These are phyloP conservation scores for Saccharomycopsis babjevae DNA, from an alignment of 805 yeast species.

Conservation along the genomic window DNA sequence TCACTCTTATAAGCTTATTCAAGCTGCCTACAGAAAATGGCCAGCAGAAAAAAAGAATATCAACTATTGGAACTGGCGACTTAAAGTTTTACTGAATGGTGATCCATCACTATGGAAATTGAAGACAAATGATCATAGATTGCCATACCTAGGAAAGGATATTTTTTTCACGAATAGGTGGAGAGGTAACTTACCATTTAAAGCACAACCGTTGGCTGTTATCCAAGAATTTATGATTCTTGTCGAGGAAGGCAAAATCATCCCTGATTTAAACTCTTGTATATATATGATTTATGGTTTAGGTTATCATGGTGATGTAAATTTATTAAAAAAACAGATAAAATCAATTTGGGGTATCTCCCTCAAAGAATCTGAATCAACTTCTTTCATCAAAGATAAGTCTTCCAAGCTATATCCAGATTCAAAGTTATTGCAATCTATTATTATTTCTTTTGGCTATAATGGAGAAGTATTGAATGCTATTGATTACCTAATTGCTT, in stretches of 20 bases:
- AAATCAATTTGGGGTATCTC: slow-evolving; percentile 25
- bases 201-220: slow-evolving; percentile 14
- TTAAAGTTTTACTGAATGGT: slow-evolving; percentile 6
- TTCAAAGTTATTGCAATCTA: slow-evolving; percentile 21
- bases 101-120: slow-evolving; percentile 12
- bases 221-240: slow-evolving; percentile 18
- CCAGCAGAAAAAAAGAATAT: not conserved
- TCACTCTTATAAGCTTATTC: not conserved
- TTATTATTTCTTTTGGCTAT: slow-evolving; percentile 24
- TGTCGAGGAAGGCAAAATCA: slow-evolving; percentile 11
- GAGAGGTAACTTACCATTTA: slow-evolving; percentile 9
- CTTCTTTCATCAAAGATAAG: slow-evolving; percentile 1
- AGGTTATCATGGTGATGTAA: slow-evolving; percentile 24
- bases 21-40: not conserved
- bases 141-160: not conserved
- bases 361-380: not conserved
- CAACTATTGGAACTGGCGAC: slow-evolving; percentile 14
- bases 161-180: not conserved
- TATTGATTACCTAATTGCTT: slow-evolving; percentile 21
- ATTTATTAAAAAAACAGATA: slow-evolving; percentile 22
- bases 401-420: slow-evolving; percentile 22
- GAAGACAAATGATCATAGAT: not conserved
- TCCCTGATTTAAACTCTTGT: slow-evolving; percentile 21
- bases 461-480: slow-evolving; percentile 25
- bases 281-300: slow-evolving; percentile 23